Evolutionary conservation across 495 filamentous ascomycete genomes (phyloP).

Genomic region (Margaritispora aquatica): DNA sequence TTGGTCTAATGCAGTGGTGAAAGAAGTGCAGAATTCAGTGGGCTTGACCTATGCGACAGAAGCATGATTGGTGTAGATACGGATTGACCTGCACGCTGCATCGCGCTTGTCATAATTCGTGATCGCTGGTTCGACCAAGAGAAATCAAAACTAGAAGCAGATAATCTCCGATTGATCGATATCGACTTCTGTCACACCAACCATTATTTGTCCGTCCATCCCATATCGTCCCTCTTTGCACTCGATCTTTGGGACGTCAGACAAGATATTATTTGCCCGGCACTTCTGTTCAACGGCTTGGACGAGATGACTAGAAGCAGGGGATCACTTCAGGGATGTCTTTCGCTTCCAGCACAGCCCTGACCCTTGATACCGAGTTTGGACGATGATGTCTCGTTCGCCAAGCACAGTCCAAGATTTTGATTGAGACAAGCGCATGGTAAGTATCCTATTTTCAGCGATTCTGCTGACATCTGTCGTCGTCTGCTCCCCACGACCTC

Average conservation of each 20-base stretch:
- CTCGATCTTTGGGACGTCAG: background rate
- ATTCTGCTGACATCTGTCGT: background rate
- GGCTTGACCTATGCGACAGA: background rate
- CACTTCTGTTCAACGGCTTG: constrained; percentile 17
- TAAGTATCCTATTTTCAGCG: background rate
- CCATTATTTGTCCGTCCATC: background rate
- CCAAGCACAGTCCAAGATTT: background rate
- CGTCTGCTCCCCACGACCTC: background rate
- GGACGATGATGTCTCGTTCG: background rate
- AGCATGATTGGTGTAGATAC: constrained; percentile 17
- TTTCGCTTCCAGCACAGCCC: background rate
- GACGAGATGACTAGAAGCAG: background rate
- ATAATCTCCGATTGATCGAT: constrained; percentile 2
- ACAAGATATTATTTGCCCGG: constrained; percentile 18
- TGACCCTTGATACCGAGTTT: background rate
- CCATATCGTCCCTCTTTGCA: background rate
- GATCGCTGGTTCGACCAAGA: background rate
- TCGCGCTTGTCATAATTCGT: background rate
- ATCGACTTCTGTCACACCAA: constrained; percentile 1
- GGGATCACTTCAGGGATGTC: background rate
- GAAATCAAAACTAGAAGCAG: background rate
- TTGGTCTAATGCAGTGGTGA: background rate
- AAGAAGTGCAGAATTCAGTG: no score
- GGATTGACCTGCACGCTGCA: background rate
- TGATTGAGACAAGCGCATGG: background rate